Base-by-base conservation (phyloP, 2,329 filamentous ascomycete genomes). In the Periconia sp. region DNA sequence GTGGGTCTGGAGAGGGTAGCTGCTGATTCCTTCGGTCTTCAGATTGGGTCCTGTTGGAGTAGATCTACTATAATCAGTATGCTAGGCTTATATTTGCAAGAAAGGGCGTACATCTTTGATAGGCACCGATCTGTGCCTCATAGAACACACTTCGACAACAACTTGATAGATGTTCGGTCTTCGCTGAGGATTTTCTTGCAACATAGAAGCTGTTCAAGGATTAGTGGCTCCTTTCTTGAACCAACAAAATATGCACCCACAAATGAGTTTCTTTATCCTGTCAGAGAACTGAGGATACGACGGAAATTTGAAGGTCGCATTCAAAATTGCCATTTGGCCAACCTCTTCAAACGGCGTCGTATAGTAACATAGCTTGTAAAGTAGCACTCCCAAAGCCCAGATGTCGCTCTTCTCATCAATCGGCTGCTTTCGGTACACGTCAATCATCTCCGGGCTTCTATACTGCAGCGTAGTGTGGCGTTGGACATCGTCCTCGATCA, bases 371-470 rank as follows among this genome's bases (percentile, higher is more conserved):
- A 99, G 79, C 77, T 99, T 99, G 78, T 99, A 99, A 40, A 99
- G 74, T 45, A 99, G 76, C 29, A 99, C 94, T 4, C 94, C 94
- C 48, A 99, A 74, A 1, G 94, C 94, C 94, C 92, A 99, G 21
- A 99, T 96, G 70, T 99, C 94, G 35, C 92, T 95, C 76, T 99
- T 99, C 74, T 99, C 94, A 65, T 99, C 90, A 65, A 99, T 96
- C 1, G 94, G 91, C 59, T 92, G 89, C 71, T 95, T 96, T 51
- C 92, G 82, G 73, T 96, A 99, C 17, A 99, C 94, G 64, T 99
- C 94, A 48, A 99, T 86, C 94, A 99, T 99, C 73, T 99, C 94
- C 5, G 94, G 94, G 67, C 92, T 97, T 55, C 94, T 83, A 69
- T 99, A 99, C 70, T 99, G 94, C 72, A 99, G 80, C 1, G 94